These are phyloP conservation scores for Erodium maritimum DNA, from an alignment of 345 rosid species.

Conservation along the genomic window DNA sequence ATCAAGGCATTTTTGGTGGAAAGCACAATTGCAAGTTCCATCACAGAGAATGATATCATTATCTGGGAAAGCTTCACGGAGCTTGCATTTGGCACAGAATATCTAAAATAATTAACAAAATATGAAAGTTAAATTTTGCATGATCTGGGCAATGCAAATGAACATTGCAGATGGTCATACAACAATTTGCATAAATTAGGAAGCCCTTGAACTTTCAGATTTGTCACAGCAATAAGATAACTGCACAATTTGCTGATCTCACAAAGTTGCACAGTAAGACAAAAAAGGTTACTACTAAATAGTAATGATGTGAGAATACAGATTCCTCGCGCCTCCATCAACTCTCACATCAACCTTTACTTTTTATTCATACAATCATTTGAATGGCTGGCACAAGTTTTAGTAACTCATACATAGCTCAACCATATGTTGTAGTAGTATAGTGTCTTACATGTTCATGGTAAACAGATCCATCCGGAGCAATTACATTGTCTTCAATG, in stretches of 20 bases:
- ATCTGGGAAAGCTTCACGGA: constrained; percentile 72
- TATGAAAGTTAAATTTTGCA: background rate
- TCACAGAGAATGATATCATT: constrained; percentile 93
- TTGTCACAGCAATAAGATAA: too few species aligned
- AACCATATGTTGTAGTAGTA: too few species aligned
- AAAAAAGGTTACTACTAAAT: background rate
- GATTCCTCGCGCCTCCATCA: too few species aligned
- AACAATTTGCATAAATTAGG: too few species aligned
- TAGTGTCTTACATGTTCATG: constrained; percentile 67
- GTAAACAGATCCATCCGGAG: constrained; percentile 90
- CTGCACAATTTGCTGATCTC: too few species aligned
- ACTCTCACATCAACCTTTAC: too few species aligned
- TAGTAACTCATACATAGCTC: too few species aligned
- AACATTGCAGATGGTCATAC: background rate
- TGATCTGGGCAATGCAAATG: background rate
- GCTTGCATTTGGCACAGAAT: constrained; percentile 86
- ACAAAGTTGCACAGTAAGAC: background rate
- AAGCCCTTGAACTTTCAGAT: too few species aligned
- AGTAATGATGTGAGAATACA: too few species aligned
- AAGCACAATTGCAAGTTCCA: constrained; percentile 88
- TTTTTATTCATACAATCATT: too few species aligned
- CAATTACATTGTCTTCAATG: constrained; percentile 72
- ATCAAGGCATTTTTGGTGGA: constrained; percentile 88
- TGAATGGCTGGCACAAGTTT: too few species aligned
- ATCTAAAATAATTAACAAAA: constrained; percentile 37